Evolutionary conservation across 176 grass and related monocot species (phyloP), one percentile per base, ranked within the genome.

Genomic region (Aegilops umbellulata): DNA sequence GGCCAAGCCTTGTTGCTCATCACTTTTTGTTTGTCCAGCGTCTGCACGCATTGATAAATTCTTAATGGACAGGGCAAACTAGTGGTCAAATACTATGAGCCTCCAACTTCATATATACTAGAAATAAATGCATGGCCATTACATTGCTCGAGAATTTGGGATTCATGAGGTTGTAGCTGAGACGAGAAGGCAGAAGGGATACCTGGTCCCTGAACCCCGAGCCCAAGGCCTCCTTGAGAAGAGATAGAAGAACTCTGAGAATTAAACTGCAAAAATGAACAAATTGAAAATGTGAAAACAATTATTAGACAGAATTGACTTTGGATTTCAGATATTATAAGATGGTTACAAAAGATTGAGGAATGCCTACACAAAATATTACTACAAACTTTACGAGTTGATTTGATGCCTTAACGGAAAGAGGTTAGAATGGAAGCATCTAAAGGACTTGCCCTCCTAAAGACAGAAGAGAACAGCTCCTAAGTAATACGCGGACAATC

Each of bases 141-240:
- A 67, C 46, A 85, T 69, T 83, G 83, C 30, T 86, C 15, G 24
- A 82, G 80, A 88, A 81, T 74, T 77, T 65, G 17, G 31, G 51
- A 80, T 74, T 72, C 22, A 67, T 81, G 57, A 47, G 26, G 70
- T 30, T 85, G 60, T 65, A 61, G 72, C 55, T 83, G 81, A 80
- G 11, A 84, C 25, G 64, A 80, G 25, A 80, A 60, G 81, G 67
- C 69, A 93, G 74, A 86, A 87, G 30, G 39, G 79, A 86, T 89
- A 93, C 92, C 92, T 96, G 88, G 47, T 67, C 85, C 94, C 84
- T 93, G 97, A 78, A 80, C 88, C 51, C 87, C 90, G 82, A 91
- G 76, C 4, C 87, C 93, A 58, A 92, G 55, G 66, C 86, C 88
- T 42, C 85, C 86, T 91, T 97, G 95, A 72, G 92, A 83, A 62